These are phyloP conservation scores for Lindgomyces ingoldianus DNA, from an alignment of 495 filamentous ascomycete genomes.

Conservation along the genomic window DNA sequence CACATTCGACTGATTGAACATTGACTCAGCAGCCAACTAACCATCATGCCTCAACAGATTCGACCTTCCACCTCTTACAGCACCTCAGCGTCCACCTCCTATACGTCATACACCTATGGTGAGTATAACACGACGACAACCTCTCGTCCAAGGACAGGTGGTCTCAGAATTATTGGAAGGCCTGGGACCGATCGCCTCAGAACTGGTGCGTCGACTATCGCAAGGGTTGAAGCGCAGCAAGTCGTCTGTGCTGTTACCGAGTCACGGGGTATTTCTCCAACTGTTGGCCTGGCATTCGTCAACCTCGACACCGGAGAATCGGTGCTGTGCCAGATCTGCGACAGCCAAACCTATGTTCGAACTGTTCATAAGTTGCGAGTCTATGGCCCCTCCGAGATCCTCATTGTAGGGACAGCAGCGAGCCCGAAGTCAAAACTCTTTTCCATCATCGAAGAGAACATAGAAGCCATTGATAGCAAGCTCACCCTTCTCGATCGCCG, in stretches of 20 bases:
- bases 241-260: slow-evolving; percentile 92
- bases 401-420: slow-evolving; percentile 70
- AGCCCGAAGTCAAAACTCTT: slow-evolving; percentile 73
- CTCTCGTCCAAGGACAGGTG: slow-evolving; percentile 46
- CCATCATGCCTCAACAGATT: slow-evolving; percentile 32
- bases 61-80: slow-evolving; percentile 45
- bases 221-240: slow-evolving; percentile 61
- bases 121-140: slow-evolving; percentile 40
- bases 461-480: slow-evolving; percentile 53
- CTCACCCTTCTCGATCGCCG: slow-evolving; percentile 73
- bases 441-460: slow-evolving; percentile 69
- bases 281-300: slow-evolving; percentile 86
- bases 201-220: slow-evolving; percentile 63
- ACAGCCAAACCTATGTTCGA: slow-evolving; percentile 82
- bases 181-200: slow-evolving; percentile 62
- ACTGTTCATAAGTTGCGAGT: slow-evolving; percentile 81
- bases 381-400: slow-evolving; percentile 72
- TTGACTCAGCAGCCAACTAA: slow-evolving; percentile 15
- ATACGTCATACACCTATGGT: slow-evolving; percentile 39
- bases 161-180: slow-evolving; percentile 50
- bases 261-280: slow-evolving; percentile 78
- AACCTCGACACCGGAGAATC: slow-evolving; percentile 82
- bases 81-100: slow-evolving; percentile 43
- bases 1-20: slow-evolving; percentile 2
- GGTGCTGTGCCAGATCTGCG: slow-evolving; percentile 85